Evolutionary conservation across 2,329 filamentous ascomycete species (phyloP), one percentile per base, ranked within the genome.

Genomic region (Aureobasidium sp.): DNA sequence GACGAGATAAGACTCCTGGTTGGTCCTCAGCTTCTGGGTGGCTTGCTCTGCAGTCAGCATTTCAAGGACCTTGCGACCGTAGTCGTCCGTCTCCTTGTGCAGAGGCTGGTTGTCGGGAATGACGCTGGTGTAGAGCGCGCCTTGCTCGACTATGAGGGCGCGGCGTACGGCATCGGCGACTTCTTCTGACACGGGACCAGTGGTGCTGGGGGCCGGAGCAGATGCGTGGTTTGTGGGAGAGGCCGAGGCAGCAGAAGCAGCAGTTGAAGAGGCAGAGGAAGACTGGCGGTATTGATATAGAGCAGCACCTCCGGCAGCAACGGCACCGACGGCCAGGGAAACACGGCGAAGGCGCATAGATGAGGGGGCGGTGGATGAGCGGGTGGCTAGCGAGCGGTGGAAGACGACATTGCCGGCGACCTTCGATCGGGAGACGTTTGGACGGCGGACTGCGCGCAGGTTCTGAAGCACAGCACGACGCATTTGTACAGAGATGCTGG

Each of bases 11-110:
- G 92, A 97, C 77, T 96, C 87, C 76, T 99, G 91, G 70, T 90
- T 90, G 72, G 88, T 87, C 67, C 94, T 84, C 69, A 99, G 78
- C 78, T 93, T 96, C 70, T 90, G 84, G 15, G 91, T 95, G 27
- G 91, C 91, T 80, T 99, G 92, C 63, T 97, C 93, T 0, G 93
- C 89, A 12, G 90, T 95, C 75, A 99, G 80, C 93, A 99, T 99
- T 79, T 97, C 93, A 63, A 99, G 80, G 37, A 97, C 88, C 71
- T 89, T 90, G 66, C 88, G 85, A 33, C 91, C 91, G 73, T 88
- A 88, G 72, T 91, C 88, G 76, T 92, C 89, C 3, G 88, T 91
- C 69, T 89, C 84, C 77, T 99, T 99, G 49, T 89, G 89, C 64
- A 99, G 85, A 22, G 93, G 91, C 7, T 86, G 89, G 69, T 96